phyloP scores from a whole-genome alignment of 2,329 filamentous ascomycete species.

The Trichoderma citrinoviride region DNA sequence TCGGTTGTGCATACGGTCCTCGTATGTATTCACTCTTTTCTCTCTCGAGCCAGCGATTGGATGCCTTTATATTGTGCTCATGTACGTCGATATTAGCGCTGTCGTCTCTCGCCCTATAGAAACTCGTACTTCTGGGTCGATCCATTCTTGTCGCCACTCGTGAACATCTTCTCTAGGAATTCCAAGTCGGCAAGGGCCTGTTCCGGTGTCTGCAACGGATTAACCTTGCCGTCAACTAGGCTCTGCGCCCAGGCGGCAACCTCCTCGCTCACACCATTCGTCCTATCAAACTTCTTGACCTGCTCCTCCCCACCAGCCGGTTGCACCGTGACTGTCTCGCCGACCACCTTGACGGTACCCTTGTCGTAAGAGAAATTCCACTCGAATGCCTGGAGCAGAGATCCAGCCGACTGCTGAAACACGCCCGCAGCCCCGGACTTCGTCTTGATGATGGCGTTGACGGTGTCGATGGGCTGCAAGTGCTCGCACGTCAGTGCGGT shows the following conservation, averaged over 20 bases:
- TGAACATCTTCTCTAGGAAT: conserved; percentile 53
- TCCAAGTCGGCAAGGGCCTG: conserved; percentile 61
- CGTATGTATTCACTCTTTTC: neutral
- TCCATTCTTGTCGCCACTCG: conserved; percentile 46
- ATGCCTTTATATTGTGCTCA: neutral
- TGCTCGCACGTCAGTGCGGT: conserved; percentile 53
- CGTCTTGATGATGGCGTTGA: conserved; percentile 57
- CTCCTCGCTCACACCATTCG: conserved; percentile 57
- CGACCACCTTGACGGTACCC: conserved; percentile 50
- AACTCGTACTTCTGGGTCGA: conserved; percentile 40
- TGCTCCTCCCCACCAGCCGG: conserved; percentile 34
- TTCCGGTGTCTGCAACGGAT: conserved; percentile 53
- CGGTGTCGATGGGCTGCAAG: conserved; percentile 64
- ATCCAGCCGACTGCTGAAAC: conserved; percentile 57
- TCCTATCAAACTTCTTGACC: conserved; percentile 47
- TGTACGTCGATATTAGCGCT: neutral
- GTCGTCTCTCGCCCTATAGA: neutral
- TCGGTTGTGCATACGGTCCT: neutral
- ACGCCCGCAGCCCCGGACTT: conserved; percentile 55
- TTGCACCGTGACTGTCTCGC: conserved; percentile 44
- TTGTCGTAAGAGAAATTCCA: conserved; percentile 58
- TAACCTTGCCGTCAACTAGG: conserved; percentile 45
- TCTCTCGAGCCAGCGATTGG: neutral
- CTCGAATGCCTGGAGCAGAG: conserved; percentile 51
- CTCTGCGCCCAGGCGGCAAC: conserved; percentile 59